Evolutionary conservation across 345 rosid genomes (phyloP), one percentile per base, ranked within the genome.

Genomic region (Acer campestre): DNA sequence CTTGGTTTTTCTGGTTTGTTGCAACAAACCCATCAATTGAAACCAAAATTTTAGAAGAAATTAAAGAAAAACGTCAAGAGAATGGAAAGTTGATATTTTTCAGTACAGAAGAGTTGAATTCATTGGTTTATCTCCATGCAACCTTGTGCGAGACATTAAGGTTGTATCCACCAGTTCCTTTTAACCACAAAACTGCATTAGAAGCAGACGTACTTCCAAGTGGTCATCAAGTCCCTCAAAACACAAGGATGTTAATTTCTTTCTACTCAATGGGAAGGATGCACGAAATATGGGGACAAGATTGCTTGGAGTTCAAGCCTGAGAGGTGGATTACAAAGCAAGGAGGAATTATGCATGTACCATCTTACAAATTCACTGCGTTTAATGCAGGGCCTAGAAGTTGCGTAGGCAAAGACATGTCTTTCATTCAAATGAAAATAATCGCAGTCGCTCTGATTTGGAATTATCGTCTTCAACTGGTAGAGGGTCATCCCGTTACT

Each of bases 301-400:
- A 25, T 25, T 25, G 27, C 27, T 25, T 25, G 27, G 27, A 25
- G 27, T 25, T 25, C 27, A 25, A 25, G 27, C 27, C 27, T 25
- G 27, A 25, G 27, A 25, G 27, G 27, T 25, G 27, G 27, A 75
- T 84, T 68, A 71, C 79, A 0, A 79, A 69, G 11, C 42, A 35
- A 48, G 86, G 85, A 10, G 56, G 63, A 1, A 64, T 83, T 40
- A 8, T 38, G 3, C 68, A 63, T 12, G 76, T 73, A 1, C 83
- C 86, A 16, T 77, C 83, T 46, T 48, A 80, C 68, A 80, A 68
- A 46, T 77, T 46, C 55, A n/a, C 67, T 2, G 75, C 80, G 4
- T 80, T 80, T 35, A 35, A 71, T 62, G 56, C 80, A 48, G 81
- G 83, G 11, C 83, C 86, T 0, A 80, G 80, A 40, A 83, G 77